phyloP scores from a whole-genome alignment of 2,329 filamentous ascomycete genomes.

The Cladosporium sp. region DNA sequence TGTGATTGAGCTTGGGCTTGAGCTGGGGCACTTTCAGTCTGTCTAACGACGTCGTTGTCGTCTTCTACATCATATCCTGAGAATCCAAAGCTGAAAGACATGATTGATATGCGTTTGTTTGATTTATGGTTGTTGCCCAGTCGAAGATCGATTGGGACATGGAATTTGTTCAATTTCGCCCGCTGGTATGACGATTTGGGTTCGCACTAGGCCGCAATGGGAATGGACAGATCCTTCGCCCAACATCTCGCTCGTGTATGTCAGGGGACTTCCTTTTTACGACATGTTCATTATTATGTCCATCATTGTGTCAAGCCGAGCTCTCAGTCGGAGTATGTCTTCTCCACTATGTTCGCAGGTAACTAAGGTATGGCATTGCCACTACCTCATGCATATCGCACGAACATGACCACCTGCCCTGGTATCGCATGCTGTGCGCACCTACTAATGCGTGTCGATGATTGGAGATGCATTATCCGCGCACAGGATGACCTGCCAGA shows the following conservation, averaged over 20 bases:
- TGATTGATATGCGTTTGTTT: slow-evolving; percentile 12
- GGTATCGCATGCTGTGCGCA: background rate
- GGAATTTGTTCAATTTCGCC: slow-evolving; percentile 2
- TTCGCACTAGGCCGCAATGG: background rate
- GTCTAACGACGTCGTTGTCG: slow-evolving; percentile 32
- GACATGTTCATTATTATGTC: no score
- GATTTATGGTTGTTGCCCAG: background rate
- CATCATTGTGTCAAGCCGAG: no score
- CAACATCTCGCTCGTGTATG: background rate
- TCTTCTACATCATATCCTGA: slow-evolving; percentile 59
- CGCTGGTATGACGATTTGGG: background rate
- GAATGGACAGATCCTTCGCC: background rate
- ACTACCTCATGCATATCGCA: background rate
- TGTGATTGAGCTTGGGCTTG: background rate
- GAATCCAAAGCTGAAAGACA: slow-evolving; percentile 59
- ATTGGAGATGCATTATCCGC: background rate
- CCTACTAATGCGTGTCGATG: background rate
- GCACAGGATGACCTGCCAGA: background rate
- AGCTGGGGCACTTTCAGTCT: slow-evolving; percentile 7
- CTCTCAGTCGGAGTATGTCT: no score
- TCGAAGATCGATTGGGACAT: background rate
- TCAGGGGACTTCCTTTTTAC: background rate
- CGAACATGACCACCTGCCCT: background rate
- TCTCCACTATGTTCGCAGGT: no score
- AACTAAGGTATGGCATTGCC: background rate